Evolutionary conservation across 441 rosid genomes (phyloP).

Genomic region (Corymbia calophylla): DNA sequence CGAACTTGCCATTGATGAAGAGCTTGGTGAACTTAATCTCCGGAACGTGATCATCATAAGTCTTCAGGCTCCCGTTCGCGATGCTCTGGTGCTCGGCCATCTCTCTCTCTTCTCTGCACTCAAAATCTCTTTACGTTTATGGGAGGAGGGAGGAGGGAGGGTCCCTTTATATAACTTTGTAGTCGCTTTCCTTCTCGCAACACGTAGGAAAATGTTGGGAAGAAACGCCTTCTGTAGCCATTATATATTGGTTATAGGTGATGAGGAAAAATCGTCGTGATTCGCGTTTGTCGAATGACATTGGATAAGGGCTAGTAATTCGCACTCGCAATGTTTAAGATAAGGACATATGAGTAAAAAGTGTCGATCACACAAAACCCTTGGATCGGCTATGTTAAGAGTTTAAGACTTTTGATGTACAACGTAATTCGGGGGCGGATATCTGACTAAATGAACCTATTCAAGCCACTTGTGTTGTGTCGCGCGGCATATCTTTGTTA

Average conservation of each 20-base stretch:
- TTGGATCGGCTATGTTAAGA: neutral
- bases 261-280: neutral
- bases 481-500: too few species aligned
- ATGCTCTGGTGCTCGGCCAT: neutral
- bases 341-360: neutral
- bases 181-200: neutral
- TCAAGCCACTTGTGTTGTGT: too few species aligned
- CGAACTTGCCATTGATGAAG: neutral
- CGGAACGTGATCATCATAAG: neutral
- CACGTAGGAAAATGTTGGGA: neutral
- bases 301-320: neutral
- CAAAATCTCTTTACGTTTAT: neutral
- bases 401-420: neutral
- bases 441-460: neutral
- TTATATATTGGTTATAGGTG: neutral
- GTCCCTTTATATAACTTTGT: neutral
- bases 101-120: neutral
- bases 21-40: neutral
- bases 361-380: neutral
- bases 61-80: neutral
- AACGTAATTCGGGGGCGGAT: neutral
- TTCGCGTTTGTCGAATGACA: neutral
- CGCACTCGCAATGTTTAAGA: neutral
- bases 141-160: neutral
- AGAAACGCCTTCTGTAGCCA: neutral